Conservation (phyloP, 108 stramenopile species). For the Phaeodactylum tricornutum region DNA sequence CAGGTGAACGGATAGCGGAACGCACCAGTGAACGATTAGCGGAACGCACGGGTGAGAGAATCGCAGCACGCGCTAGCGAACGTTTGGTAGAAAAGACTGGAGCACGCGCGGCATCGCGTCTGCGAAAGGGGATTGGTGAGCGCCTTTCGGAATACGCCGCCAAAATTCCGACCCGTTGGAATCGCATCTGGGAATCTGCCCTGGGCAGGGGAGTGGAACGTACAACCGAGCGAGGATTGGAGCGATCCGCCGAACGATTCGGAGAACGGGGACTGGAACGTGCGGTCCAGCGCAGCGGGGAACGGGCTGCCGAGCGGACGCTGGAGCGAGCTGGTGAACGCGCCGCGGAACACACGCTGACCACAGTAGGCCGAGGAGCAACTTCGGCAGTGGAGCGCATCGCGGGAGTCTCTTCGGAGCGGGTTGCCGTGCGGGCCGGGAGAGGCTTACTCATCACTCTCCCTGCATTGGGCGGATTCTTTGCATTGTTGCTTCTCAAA, state of each 20-base stretch:
- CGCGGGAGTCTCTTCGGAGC: too few relatives aligned
- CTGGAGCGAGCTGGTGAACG: conserved; percentile 2
- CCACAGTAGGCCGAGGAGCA: too few relatives aligned
- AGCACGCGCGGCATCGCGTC: not conserved
- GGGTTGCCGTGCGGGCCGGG: not conserved
- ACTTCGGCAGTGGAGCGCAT: too few relatives aligned
- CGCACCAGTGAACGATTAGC: not conserved
- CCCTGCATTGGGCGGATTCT: conserved; percentile 10
- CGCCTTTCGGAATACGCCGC: conserved; percentile 1
- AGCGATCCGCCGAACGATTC: not conserved
- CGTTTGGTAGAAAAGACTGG: conserved; percentile 1
- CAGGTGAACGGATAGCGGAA: conserved; percentile 1
- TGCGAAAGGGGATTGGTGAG: not conserved
- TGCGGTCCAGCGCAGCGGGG: not conserved
- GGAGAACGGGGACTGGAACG: conserved; percentile 3
- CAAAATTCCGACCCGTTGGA: too few relatives aligned
- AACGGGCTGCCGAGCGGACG: not conserved
- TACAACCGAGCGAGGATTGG: not conserved
- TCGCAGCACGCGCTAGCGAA: conserved; percentile 4
- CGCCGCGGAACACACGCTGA: not conserved
- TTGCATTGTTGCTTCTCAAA: conserved; percentile 7
- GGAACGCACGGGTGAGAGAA: conserved; percentile 4
- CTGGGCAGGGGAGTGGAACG: conserved; percentile 5
- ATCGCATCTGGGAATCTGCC: too few relatives aligned
- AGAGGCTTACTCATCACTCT: conserved; percentile 5